These are phyloP conservation scores for Solanum arcanum DNA, from an alignment of 257 asterid species.

Conservation along the genomic window DNA sequence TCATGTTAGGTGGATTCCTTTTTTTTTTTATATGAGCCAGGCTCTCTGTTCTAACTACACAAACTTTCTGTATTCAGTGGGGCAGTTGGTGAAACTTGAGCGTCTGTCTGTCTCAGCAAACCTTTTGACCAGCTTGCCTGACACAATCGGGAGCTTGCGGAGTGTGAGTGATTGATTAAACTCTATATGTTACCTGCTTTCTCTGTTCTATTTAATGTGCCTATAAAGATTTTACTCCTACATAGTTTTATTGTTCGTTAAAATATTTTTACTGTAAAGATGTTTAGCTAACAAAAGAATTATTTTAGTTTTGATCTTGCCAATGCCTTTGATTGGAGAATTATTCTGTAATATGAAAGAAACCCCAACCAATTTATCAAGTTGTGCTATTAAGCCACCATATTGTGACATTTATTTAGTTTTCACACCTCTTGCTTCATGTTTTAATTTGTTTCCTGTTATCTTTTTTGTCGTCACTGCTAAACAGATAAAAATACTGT, in stretches of 20 bases:
- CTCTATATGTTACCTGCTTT: neutral
- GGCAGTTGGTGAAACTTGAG: slow-evolving; percentile 95
- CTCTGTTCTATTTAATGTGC: neutral
- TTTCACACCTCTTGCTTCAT: neutral
- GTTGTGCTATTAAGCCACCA: neutral
- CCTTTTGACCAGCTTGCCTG: slow-evolving; percentile 55
- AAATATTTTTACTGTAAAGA: neutral
- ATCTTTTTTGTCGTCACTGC: neutral
- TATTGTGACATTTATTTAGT: neutral
- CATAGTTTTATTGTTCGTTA: neutral
- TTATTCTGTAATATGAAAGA: neutral
- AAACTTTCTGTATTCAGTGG: slow-evolving; percentile 47
- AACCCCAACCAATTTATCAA: neutral
- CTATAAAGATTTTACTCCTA: neutral
- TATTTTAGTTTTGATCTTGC: neutral
- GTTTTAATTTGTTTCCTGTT: neutral
- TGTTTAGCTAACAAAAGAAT: neutral
- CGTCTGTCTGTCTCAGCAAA: slow-evolving; percentile 68
- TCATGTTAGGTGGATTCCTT: neutral
- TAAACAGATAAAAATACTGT: neutral
- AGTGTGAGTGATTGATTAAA: slow-evolving; percentile 49
- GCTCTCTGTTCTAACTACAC: neutral
- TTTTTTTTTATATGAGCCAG: neutral
- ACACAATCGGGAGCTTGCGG: slow-evolving; percentile 97
- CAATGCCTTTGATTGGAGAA: neutral